Evolutionary conservation across 2,329 filamentous ascomycete species (phyloP).

Genomic region (Rhexocercosporidium sp.): DNA sequence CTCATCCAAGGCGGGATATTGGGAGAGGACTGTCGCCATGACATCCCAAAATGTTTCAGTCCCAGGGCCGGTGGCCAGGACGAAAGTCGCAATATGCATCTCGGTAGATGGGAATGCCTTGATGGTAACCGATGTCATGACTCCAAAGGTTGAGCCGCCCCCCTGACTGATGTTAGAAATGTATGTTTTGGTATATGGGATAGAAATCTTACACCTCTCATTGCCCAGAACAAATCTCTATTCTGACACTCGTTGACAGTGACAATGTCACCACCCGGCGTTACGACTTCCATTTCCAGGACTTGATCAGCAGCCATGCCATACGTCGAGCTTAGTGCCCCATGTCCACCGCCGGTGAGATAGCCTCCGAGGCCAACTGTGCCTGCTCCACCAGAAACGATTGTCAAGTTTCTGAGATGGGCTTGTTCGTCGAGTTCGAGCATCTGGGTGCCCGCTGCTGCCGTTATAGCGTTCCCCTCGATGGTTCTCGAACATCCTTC

Average conservation of each 20-base stretch:
- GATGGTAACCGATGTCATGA: slow-evolving; percentile 62
- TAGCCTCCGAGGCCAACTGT: slow-evolving; percentile 67
- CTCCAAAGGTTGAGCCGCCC: slow-evolving; percentile 64
- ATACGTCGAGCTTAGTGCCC: slow-evolving; percentile 54
- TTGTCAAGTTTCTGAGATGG: slow-evolving; percentile 49
- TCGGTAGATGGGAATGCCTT: slow-evolving; percentile 52
- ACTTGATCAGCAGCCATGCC: slow-evolving; percentile 69
- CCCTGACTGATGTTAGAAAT: slow-evolving; percentile 46
- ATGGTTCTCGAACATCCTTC: slow-evolving; percentile 50
- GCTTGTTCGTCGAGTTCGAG: slow-evolving; percentile 53
- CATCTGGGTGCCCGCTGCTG: slow-evolving; percentile 59
- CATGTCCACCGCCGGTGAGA: slow-evolving; percentile 65
- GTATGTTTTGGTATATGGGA: neutral
- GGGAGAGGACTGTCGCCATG: slow-evolving; percentile 52
- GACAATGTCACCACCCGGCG: slow-evolving; percentile 54
- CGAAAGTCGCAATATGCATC: slow-evolving; percentile 39
- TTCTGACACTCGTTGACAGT: slow-evolving; percentile 58
- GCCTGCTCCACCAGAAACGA: slow-evolving; percentile 60
- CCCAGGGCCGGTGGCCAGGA: slow-evolving; percentile 40
- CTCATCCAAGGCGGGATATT: slow-evolving; percentile 53
- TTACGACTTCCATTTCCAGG: slow-evolving; percentile 62
- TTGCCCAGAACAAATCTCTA: slow-evolving; percentile 67
- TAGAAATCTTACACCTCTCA: slow-evolving; percentile 55
- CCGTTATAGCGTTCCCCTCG: slow-evolving; percentile 54
- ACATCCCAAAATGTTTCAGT: slow-evolving; percentile 52